phyloP scores from a whole-genome alignment of 495 filamentous ascomycete species.

The Ramalina peruviana region DNA sequence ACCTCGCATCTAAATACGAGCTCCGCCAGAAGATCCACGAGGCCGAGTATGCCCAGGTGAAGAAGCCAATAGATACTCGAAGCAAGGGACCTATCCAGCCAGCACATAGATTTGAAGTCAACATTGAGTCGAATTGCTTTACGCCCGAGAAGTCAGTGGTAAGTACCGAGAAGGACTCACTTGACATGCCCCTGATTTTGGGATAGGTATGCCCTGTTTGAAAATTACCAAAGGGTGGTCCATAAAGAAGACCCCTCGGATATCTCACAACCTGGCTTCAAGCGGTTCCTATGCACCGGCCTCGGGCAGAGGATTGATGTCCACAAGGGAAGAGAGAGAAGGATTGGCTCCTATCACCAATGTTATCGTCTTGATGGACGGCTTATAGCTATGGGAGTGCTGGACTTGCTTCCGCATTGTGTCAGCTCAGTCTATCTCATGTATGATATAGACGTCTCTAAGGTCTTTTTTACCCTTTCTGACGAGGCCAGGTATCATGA shows the following conservation, averaged over 20 bases:
- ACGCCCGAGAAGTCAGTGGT: slow-evolving; percentile 70
- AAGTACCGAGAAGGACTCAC: neutral
- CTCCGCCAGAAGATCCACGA: slow-evolving; percentile 61
- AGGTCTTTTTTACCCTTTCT: neutral
- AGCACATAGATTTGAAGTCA: slow-evolving; percentile 64
- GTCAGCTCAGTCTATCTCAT: slow-evolving; percentile 94
- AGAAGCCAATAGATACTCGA: slow-evolving; percentile 34
- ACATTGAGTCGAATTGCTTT: slow-evolving; percentile 62
- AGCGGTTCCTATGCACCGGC: slow-evolving; percentile 79
- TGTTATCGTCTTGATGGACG: slow-evolving; percentile 85
- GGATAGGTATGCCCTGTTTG: slow-evolving; percentile 48
- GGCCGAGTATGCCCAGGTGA: slow-evolving; percentile 42
- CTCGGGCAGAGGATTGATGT: slow-evolving; percentile 38
- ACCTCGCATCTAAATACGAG: slow-evolving; percentile 61
- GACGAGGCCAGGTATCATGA: slow-evolving; percentile 48
- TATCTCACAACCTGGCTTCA: slow-evolving; percentile 58
- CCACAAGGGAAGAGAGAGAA: slow-evolving; percentile 31
- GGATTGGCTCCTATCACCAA: slow-evolving; percentile 84
- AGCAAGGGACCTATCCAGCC: slow-evolving; percentile 51
- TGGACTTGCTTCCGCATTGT: slow-evolving; percentile 74
- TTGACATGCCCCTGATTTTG: neutral
- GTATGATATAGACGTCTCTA: slow-evolving; percentile 20
- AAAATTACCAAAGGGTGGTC: slow-evolving; percentile 71
- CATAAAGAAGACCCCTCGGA: slow-evolving; percentile 59
- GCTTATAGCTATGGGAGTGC: slow-evolving; percentile 74